Conservation (phyloP, 164 flowering plant genomes). For the Dillenia turbinata region DNA sequence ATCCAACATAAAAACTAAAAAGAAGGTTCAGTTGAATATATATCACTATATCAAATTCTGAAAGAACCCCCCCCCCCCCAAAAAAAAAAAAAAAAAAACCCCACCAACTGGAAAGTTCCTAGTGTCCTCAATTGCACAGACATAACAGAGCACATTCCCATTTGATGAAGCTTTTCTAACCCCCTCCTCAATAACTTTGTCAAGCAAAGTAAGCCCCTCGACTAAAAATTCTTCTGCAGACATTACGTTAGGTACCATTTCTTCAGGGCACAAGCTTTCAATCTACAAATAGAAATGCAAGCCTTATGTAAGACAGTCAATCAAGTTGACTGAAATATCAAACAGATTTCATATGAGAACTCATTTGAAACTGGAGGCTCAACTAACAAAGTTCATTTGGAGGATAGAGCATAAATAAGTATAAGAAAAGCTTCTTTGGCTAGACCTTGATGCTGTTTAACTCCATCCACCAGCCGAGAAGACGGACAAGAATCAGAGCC, state of each 20-base stretch:
- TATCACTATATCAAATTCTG: no score
- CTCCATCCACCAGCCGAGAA: conserved; percentile 63
- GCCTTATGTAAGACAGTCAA: no score
- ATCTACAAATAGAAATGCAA: conserved; percentile 35
- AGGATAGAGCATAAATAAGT: not conserved
- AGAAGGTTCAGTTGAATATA: no score
- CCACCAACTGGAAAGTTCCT: conserved; percentile 41
- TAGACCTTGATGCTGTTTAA: conserved; percentile 62
- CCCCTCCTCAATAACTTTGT: conserved; percentile 53
- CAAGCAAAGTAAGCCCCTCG: conserved; percentile 57
- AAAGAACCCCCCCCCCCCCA: no score
- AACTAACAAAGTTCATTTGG: not conserved
- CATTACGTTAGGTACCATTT: conserved; percentile 68
- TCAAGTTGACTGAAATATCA: no score
- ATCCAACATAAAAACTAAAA: no score
- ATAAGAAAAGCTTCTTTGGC: not conserved
- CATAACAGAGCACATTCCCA: conserved; percentile 88
- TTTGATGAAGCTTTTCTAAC: conserved; percentile 55
- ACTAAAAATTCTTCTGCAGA: conserved; percentile 53
- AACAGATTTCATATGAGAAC: not conserved
- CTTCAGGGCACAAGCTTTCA: conserved; percentile 82
- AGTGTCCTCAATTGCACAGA: conserved; percentile 69
- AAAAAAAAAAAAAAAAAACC: not conserved
- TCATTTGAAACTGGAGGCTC: not conserved
- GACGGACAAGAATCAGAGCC: conserved; percentile 89